Evolutionary conservation across 805 yeast genomes (phyloP).

Genomic region (Saturnispora sanitii): DNA sequence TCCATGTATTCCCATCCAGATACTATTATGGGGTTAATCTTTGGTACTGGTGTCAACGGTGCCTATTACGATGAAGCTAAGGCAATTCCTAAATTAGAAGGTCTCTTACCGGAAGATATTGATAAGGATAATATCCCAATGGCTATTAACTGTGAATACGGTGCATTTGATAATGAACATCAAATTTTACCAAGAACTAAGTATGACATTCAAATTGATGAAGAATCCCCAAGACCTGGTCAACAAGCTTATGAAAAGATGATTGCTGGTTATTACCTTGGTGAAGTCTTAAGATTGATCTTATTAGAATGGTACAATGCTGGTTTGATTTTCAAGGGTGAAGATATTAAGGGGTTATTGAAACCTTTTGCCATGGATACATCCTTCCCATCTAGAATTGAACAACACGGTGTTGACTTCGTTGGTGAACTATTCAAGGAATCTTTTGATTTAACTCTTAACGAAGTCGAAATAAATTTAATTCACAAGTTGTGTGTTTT

Average conservation of each 20-base stretch:
- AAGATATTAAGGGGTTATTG: slow-evolving; percentile 55
- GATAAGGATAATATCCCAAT: slow-evolving; percentile 48
- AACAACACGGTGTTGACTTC: slow-evolving; percentile 76
- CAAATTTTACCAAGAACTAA: slow-evolving; percentile 76
- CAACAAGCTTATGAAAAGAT: slow-evolving; percentile 94
- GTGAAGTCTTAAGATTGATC: slow-evolving; percentile 78
- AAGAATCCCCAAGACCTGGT: slow-evolving; percentile 87
- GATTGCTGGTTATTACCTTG: slow-evolving; percentile 95
- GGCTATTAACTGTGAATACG: slow-evolving; percentile 98
- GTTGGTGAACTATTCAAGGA: slow-evolving; percentile 56
- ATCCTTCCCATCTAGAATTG: slow-evolving; percentile 76
- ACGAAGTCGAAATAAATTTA: slow-evolving; percentile 68
- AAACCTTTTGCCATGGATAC: slow-evolving; percentile 75
- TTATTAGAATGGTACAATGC: slow-evolving; percentile 60
- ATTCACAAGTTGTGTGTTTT: slow-evolving; percentile 77
- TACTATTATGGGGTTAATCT: slow-evolving; percentile 89
- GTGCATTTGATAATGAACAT: slow-evolving; percentile 93
- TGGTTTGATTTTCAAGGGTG: slow-evolving; percentile 58
- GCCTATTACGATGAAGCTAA: slow-evolving; percentile 77
- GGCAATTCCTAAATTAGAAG: slow-evolving; percentile 74
- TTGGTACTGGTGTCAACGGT: slow-evolving; percentile 97
- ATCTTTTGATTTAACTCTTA: slow-evolving; percentile 53
- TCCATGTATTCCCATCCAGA: slow-evolving; percentile 84
- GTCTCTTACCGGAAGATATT: slow-evolving; percentile 56
- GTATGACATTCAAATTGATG: slow-evolving; percentile 74